Percentiles rank a stretch among this genome's conserved stretches.
Evolutionary conservation across 805 yeast species (phyloP).

Genomic region (Candida corydali): DNA sequence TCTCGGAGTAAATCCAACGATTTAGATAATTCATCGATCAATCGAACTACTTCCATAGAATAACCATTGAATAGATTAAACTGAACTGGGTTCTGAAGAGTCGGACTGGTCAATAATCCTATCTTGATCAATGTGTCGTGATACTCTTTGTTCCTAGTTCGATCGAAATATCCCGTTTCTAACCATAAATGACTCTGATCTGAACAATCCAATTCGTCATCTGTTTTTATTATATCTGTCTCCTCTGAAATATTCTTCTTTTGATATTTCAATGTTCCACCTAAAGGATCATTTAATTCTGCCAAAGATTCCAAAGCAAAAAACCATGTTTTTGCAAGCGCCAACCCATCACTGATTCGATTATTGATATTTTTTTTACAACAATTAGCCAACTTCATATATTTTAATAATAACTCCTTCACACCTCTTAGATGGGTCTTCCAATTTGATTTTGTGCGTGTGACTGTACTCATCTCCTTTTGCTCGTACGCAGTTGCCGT

Average conservation of each 20-base stretch:
- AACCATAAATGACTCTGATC: constrained; percentile 16
- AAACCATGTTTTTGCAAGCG: constrained; percentile 57
- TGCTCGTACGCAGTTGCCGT: constrained; percentile 36
- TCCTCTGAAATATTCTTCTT: constrained; percentile 3
- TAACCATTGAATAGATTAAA: constrained; percentile 35
- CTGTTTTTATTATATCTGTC: constrained; percentile 7
- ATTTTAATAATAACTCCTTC: constrained; percentile 51
- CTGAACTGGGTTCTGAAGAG: constrained; percentile 4
- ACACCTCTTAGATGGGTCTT: constrained; percentile 61
- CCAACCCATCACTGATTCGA: constrained; percentile 36
- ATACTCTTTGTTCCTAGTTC: constrained; percentile 22
- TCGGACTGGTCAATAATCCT: constrained; percentile 19
- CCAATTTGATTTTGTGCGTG: constrained; percentile 37
- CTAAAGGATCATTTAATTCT: constrained; percentile 45
- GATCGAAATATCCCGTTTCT: constrained; percentile 30
- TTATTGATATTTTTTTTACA: constrained; percentile 13
- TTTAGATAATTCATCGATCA: constrained; percentile 23
- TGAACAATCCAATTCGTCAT: constrained; percentile 9
- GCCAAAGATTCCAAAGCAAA: constrained; percentile 53
- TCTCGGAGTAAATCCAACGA: constrained; percentile 20
- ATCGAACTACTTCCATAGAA: constrained; percentile 20
- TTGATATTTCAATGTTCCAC: constrained; percentile 44
- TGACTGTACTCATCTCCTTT: constrained; percentile 12
- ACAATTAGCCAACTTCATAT: constrained; percentile 21
- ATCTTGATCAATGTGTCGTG: constrained; percentile 27